Conservation (phyloP, 2,329 filamentous ascomycete species). For the Phialophora expanda region DNA sequence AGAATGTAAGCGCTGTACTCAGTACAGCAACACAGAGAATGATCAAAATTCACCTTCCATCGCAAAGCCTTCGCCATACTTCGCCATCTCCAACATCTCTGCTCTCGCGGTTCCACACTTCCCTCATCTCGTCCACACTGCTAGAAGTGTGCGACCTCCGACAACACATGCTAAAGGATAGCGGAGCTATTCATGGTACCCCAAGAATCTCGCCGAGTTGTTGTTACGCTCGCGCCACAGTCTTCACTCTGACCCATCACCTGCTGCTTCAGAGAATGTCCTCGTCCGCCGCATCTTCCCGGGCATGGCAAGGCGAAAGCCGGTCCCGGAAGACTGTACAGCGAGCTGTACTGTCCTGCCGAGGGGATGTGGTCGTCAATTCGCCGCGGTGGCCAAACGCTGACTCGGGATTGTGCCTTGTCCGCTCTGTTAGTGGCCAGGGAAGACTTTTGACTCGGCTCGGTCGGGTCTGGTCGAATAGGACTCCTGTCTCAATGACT, state of each 20-base stretch:
- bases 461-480: slow-evolving; percentile 8
- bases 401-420: slow-evolving; percentile 8
- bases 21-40: background rate
- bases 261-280: slow-evolving; percentile 5
- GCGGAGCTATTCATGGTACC: background rate
- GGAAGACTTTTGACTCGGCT: slow-evolving; percentile 2
- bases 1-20: background rate
- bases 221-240: background rate
- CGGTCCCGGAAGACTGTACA: background rate
- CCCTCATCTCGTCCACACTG: background rate
- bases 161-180: slow-evolving; percentile 1
- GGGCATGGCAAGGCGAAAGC: background rate
- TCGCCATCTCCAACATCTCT: background rate
- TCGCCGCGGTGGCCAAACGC: background rate
- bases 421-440: slow-evolving; percentile 1
- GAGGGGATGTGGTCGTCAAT: background rate
- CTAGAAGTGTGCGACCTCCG: slow-evolving; percentile 8
- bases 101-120: background rate
- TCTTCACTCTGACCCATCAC: slow-evolving; percentile 1
- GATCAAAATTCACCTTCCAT: background rate
- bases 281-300: background rate
- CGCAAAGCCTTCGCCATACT: background rate
- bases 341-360: background rate
- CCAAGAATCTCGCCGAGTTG: background rate
- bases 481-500: slow-evolving; percentile 18